Base-by-base conservation (phyloP, 2,329 filamentous ascomycete genomes). In the Fusarium sp. region DNA sequence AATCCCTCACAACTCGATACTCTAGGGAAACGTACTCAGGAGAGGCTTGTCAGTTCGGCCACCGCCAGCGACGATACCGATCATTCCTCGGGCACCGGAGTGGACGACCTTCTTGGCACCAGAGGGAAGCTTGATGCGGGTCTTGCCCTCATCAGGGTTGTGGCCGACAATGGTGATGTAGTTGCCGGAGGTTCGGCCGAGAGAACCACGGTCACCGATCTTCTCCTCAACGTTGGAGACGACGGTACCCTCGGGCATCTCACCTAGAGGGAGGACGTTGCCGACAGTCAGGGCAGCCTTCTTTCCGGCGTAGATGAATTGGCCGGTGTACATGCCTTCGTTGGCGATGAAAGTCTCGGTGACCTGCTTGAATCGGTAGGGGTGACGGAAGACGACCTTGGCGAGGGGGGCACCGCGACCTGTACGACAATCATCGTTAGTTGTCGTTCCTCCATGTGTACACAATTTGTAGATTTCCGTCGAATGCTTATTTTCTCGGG, bases 301-400 rank as follows among this genome's bases (percentile, higher is more conserved):
- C 93, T 99, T 99, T 83, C 96, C 96, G 82, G 95, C 96, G 87
- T 99, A 99, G 92, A 99, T 94, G 90, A 99, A 99, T 87, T 99
- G 96, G 83, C 96, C 96, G 77, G 96, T 98, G 93, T 98, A 99
- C 94, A 98, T 98, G 88, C 96, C 96, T 89, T 98, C 96, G 88
- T 98, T 99, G 86, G 96, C 96, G 82, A 99, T 99, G 92, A 99
- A 98, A 78, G 96, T 99, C 92, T 99, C 94, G 84, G 92, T 95
- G 84, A 94, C 87, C 83, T 94, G 91, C 91, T 97, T 97, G 92
- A 93, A 98, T 85, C 91, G 90, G 92, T 99, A 99, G 80, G 96
- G 94, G 86, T 97, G 93, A 80, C 96, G 94, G 93, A 99, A 99
- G 79, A 90, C 87, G 81, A 99, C 94, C 86, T 93, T 93, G 83